Evolutionary conservation across 106 monocot genomes (phyloP), one percentile per base, ranked within the genome.

Genomic region (Allium cepa): DNA sequence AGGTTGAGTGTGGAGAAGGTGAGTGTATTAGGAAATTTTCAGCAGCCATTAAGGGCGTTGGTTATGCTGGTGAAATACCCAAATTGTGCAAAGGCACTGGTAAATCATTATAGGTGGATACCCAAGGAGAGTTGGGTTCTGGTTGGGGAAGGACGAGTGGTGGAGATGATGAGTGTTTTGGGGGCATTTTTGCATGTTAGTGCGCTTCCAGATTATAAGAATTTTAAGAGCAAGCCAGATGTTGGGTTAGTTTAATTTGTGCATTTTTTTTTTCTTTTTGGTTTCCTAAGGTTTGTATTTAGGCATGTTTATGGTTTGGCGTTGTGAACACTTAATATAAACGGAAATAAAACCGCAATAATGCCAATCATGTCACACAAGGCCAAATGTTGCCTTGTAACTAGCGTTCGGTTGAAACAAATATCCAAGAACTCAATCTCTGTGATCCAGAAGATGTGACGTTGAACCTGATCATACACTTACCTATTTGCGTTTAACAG

Each of bases 151-250:
- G 97, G 97, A 51, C 71, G 97, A 45, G 60, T 84, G 14, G 72
- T 97, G 17, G 97, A 97, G 84, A 60, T 81, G 8, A 58, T 50
- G 14, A 97, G 89, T 46, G 78, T 97, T 10, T 57, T 97, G 60
- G 97, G 97, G 16, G 84, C 89, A 62, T 97, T 97, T 53, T 72
- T 97, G 57, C 97, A 92, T 78, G 89, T 97, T 10, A 92, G 97
- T 56, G 92, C 89, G 1, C 36, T 97, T 36, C 80, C 92, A 3
- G 97, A 97, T 76, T 58, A 69, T 47, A 80, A 70, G 64, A 75
- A 90, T 60, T 97, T 92, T 59, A 84, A 72, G 75, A 89, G 84
- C 56, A 74, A 72, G 12, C 97, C 97, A 22, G 92, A 92, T 79
- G 87, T 97, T 18, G 86, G 97, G 97, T 97, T 17, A 64, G 64